These are phyloP conservation scores for Clitopilus hobsonii DNA, from an alignment of 768 basidiomycete species.

Conservation along the genomic window DNA sequence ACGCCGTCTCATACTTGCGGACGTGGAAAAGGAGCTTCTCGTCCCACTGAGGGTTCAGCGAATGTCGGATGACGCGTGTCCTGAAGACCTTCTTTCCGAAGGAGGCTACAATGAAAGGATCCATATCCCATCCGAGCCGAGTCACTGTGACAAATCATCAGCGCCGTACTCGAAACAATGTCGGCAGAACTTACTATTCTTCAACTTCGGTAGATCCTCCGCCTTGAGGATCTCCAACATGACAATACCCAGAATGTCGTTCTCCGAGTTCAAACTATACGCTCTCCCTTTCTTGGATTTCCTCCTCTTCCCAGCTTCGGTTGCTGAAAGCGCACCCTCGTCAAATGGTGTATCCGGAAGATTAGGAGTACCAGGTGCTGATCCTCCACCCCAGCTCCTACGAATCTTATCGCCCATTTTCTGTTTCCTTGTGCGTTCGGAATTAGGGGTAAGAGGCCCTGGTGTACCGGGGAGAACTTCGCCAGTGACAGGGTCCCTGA, in stretches of 20 bases:
- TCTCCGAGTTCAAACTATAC: conserved; percentile 57
- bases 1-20: conserved; percentile 76
- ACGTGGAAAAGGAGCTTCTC: conserved; percentile 97
- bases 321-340: conserved; percentile 1
- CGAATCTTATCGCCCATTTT: conserved; percentile 22
- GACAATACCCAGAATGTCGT: conserved; percentile 91
- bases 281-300: conserved; percentile 21
- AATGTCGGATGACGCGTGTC: conserved; percentile 83
- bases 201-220: conserved; percentile 76
- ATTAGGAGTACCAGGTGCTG: neutral
- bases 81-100: conserved; percentile 98
- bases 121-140: conserved; percentile 91
- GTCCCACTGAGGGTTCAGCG: conserved; percentile 83
- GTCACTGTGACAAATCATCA: conserved; percentile 51
- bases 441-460: conserved; percentile 2
- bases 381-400: conserved; percentile 16
- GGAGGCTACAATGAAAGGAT: conserved; percentile 92
- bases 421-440: conserved; percentile 15
- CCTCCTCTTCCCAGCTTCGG: conserved; percentile 12
- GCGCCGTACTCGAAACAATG: neutral
- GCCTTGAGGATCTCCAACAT: conserved; percentile 89
- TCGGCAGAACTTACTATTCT: conserved; percentile 66
- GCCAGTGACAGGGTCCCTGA: conserved; percentile 3
- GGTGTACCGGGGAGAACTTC: conserved; percentile 6
- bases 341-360: neutral